Conservation (phyloP, 768 basidiomycete species). For the Lactarius pseudohatsudake region DNA sequence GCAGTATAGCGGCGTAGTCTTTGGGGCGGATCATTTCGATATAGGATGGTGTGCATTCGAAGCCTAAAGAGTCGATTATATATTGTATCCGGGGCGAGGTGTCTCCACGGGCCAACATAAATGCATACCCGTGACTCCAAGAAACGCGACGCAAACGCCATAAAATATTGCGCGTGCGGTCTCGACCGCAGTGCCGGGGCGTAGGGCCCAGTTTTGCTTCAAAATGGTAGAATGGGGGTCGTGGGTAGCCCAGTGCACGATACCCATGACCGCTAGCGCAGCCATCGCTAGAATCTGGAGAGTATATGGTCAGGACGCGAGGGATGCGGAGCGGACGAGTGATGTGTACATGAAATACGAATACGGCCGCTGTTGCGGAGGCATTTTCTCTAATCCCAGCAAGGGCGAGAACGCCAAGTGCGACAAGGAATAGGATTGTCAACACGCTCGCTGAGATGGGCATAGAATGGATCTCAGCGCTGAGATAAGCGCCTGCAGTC, state of each 20-base stretch:
- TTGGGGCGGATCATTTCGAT: slow-evolving; percentile 25
- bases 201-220: slow-evolving; percentile 25
- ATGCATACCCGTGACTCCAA: slow-evolving; percentile 29
- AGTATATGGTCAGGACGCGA: neutral
- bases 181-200: slow-evolving; percentile 21
- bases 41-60: slow-evolving; percentile 30
- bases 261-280: slow-evolving; percentile 15
- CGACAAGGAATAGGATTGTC: slow-evolving; percentile 25
- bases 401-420: slow-evolving; percentile 23
- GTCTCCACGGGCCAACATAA: neutral
- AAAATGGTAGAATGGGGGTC: slow-evolving; percentile 26
- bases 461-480: slow-evolving; percentile 23
- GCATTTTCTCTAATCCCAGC: slow-evolving; percentile 29
- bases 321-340: neutral
- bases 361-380: slow-evolving; percentile 21
- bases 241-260: slow-evolving; percentile 24
- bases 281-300: slow-evolving; percentile 24
- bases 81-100: neutral
- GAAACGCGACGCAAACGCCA: slow-evolving; percentile 28
- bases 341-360: slow-evolving; percentile 26
- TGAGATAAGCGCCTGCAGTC: slow-evolving; percentile 28
- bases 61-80: slow-evolving; percentile 15
- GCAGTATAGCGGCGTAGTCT: slow-evolving; percentile 25
- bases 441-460: slow-evolving; percentile 21
- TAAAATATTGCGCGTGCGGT: slow-evolving; percentile 24